Evolutionary conservation across 768 basidiomycete species (phyloP).

Genomic region (Panaeolus papilionaceus): DNA sequence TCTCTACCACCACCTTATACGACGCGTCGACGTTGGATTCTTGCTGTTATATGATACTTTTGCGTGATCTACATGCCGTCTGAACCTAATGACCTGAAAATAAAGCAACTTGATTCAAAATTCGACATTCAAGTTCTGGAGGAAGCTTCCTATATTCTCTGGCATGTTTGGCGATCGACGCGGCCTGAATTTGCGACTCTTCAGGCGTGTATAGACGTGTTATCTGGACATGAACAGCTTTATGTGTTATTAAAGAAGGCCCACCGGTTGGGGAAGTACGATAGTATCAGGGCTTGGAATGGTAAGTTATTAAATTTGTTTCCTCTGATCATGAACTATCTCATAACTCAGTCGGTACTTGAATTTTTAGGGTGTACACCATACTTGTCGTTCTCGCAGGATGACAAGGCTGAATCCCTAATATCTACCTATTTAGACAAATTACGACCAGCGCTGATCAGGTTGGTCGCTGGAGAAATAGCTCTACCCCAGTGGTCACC

Average conservation of each 20-base stretch:
- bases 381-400: conserved; percentile 18
- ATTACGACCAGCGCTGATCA: conserved; percentile 37
- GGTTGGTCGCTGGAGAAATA: conserved; percentile 40
- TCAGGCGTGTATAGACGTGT: conserved; percentile 39
- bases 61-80: conserved; percentile 20
- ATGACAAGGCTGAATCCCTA: conserved; percentile 25
- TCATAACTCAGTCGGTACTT: neutral
- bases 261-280: conserved; percentile 35
- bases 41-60: neutral
- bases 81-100: conserved; percentile 33
- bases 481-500: conserved; percentile 41
- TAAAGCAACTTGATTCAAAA: conserved; percentile 36
- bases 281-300: conserved; percentile 39
- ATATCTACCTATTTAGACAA: conserved; percentile 33
- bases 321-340: conserved; percentile 15
- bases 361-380: conserved; percentile 17
- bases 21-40: conserved; percentile 14
- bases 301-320: conserved; percentile 26
- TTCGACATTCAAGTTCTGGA: conserved; percentile 44
- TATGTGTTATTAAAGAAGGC: conserved; percentile 41
- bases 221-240: conserved; percentile 36
- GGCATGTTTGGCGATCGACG: conserved; percentile 43
- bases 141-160: conserved; percentile 47
- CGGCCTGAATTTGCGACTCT: conserved; percentile 37
- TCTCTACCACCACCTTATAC: conserved; percentile 4